Evolutionary conservation across 2,329 filamentous ascomycete species (phyloP).

Genomic region (Verticillium isaacii): DNA sequence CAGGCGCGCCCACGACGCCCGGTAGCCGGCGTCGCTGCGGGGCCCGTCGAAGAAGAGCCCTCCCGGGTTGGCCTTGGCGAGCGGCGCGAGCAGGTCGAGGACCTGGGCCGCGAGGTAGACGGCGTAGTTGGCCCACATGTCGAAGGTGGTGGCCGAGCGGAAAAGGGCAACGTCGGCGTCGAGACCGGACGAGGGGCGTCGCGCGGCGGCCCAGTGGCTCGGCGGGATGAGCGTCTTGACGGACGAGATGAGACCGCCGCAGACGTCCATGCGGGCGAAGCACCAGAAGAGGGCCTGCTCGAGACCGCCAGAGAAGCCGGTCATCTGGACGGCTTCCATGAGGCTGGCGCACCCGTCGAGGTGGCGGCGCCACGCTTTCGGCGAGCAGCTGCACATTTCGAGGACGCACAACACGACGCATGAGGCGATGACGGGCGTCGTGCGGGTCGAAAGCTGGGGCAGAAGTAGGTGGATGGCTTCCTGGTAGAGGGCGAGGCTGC

Average conservation of each 20-base stretch:
- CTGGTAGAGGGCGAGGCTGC: conserved; percentile 42
- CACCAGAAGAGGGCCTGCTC: conserved; percentile 50
- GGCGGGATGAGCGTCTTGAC: conserved; percentile 44
- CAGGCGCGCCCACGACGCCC: conserved; percentile 29
- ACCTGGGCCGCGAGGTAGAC: conserved; percentile 43
- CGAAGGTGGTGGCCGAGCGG: conserved; percentile 26
- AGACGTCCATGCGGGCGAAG: conserved; percentile 50
- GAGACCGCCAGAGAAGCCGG: conserved; percentile 43
- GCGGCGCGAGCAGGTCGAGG: conserved; percentile 29
- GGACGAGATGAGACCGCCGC: conserved; percentile 46
- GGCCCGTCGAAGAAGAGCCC: conserved; percentile 5
- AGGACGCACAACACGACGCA: conserved; percentile 50
- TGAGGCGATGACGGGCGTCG: conserved; percentile 44
- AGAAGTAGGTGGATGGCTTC: conserved; percentile 44
- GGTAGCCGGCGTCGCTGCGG: conserved; percentile 18
- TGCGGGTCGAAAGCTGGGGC: conserved; percentile 40
- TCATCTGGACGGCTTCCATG: conserved; percentile 43
- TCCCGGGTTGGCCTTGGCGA: conserved; percentile 2
- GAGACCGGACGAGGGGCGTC: conserved; percentile 14
- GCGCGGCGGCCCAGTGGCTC: conserved; percentile 36
- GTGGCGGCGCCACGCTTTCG: conserved; percentile 45
- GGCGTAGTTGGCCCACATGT: conserved; percentile 45
- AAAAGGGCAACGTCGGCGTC: conserved; percentile 29
- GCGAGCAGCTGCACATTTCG: conserved; percentile 46
- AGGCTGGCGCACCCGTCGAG: conserved; percentile 47